Evolutionary conservation across 352 stramenopile genomes (phyloP), one percentile per base, ranked within the genome.

Genomic region (Globisporangium polare): DNA sequence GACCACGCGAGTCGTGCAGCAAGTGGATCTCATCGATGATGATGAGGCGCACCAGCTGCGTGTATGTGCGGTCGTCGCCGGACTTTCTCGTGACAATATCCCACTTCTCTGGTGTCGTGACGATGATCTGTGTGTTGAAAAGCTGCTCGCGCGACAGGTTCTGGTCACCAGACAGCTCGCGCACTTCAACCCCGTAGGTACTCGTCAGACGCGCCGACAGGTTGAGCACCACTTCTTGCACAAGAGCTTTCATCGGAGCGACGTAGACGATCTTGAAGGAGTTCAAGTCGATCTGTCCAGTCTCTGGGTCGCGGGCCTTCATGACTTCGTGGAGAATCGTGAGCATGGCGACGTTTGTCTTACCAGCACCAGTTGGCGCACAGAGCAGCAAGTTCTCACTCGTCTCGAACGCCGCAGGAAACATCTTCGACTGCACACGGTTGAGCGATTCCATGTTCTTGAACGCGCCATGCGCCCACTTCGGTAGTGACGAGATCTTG

Each of bases 21-120:
- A 99, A 82, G 73, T 99, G 98, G 67, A 99, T 99, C 79, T 99
- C 98, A 88, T 99, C 98, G 56, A 99, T 98, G 72, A 99, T 99
- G 41, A 99, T 90, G 31, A 99, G 72, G 8, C 95, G 94, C 15
- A 99, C 97, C 5, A 99, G 85, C 69, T 99, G 97, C 3, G 97
- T 99, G 78, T 99, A 99, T 7, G 97, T 96, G 51, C 97, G 83
- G 58, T 95, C 83, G 53, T 99, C 97, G 35, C 98, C 97, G 24
- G 94, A 96, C 78, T 99, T 99, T 56, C 98, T 89, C 24, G 97
- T 99, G 47, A 99, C 97, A 68, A 99, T 99, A 80, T 99, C 98
- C 97, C 97, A 99, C 77, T 99, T 99, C 65, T 99, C 98, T 1
- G 98, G 98, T 9, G 98, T 99, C 29, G 98, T 99, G 17, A 99